phyloP scores from a whole-genome alignment of 345 rosid species.

The Cochlearia excelsa region DNA sequence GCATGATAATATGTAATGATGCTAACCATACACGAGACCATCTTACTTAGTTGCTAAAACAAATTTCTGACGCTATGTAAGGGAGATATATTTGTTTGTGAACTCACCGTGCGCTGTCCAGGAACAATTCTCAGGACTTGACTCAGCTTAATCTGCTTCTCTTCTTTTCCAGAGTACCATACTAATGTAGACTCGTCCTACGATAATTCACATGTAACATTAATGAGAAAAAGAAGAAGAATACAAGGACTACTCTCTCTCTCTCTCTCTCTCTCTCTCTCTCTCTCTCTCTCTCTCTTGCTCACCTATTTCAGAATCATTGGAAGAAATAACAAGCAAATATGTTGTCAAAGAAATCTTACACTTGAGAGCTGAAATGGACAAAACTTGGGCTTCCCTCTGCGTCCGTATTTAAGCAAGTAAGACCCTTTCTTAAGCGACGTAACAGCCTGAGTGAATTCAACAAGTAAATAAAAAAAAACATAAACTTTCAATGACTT shows the following conservation, averaged over 20 bases:
- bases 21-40: not conserved
- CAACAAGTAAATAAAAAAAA: not conserved
- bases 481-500: not conserved
- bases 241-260: not conserved
- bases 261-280: too few relatives aligned
- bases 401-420: slow-evolving; percentile 81
- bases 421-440: slow-evolving; percentile 83
- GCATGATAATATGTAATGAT: slow-evolving; percentile 3
- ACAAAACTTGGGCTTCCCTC: slow-evolving; percentile 45
- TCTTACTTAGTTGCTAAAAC: too few relatives aligned
- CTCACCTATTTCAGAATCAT: not conserved
- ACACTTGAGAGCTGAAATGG: slow-evolving; percentile 68
- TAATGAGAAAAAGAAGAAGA: slow-evolving; percentile 17
- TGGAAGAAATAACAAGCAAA: not conserved
- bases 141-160: slow-evolving; percentile 63
- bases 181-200: slow-evolving; percentile 87
- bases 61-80: too few relatives aligned
- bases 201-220: slow-evolving; percentile 8
- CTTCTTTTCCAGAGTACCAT: slow-evolving; percentile 91
- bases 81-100: too few relatives aligned
- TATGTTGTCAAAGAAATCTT: slow-evolving; percentile 27
- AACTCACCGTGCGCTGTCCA: slow-evolving; percentile 95
- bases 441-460: slow-evolving; percentile 53
- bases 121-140: slow-evolving; percentile 73
- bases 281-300: too few relatives aligned